Evolutionary conservation across 257 asterid genomes (phyloP).

Genomic region (Vinca minor): DNA sequence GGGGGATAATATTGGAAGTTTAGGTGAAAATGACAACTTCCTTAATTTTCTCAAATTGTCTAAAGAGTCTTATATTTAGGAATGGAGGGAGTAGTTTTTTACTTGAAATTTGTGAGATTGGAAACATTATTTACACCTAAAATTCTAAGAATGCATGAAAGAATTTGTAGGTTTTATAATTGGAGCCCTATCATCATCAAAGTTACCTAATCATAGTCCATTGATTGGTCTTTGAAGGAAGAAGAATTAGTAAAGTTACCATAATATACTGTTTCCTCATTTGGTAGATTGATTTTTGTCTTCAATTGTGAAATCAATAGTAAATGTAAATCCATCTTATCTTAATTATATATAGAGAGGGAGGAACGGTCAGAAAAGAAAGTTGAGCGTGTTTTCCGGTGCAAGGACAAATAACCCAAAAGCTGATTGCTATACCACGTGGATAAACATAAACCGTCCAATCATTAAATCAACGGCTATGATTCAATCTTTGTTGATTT

Average conservation of each 20-base stretch:
- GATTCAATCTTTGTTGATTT: slow-evolving; percentile 28
- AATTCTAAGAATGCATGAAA: neutral
- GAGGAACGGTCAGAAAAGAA: slow-evolving; percentile 19
- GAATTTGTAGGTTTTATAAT: neutral
- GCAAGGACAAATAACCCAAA: slow-evolving; percentile 56
- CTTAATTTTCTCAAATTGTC: too few species aligned
- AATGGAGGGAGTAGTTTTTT: too few species aligned
- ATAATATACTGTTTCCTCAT: slow-evolving; percentile 38
- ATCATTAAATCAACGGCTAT: slow-evolving; percentile 38
- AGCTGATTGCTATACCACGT: slow-evolving; percentile 48
- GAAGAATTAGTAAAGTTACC: slow-evolving; percentile 18
- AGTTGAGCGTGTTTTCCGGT: slow-evolving; percentile 74
- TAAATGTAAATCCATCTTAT: slow-evolving; percentile 20
- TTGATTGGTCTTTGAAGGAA: slow-evolving; percentile 35
- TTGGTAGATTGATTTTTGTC: slow-evolving; percentile 38
- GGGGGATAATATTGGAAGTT: too few species aligned
- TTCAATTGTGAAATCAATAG: slow-evolving; percentile 10
- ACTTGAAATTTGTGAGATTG: too few species aligned
- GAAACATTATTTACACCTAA: neutral
- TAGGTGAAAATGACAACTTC: too few species aligned
- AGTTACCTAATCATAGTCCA: slow-evolving; percentile 22
- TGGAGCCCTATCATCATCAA: slow-evolving; percentile 3
- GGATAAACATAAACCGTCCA: slow-evolving; percentile 2
- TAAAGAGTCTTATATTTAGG: too few species aligned
- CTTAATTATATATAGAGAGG: too few species aligned